phyloP scores from a whole-genome alignment of 1,284 basidiomycete species.

The Amylostereum areolatum region DNA sequence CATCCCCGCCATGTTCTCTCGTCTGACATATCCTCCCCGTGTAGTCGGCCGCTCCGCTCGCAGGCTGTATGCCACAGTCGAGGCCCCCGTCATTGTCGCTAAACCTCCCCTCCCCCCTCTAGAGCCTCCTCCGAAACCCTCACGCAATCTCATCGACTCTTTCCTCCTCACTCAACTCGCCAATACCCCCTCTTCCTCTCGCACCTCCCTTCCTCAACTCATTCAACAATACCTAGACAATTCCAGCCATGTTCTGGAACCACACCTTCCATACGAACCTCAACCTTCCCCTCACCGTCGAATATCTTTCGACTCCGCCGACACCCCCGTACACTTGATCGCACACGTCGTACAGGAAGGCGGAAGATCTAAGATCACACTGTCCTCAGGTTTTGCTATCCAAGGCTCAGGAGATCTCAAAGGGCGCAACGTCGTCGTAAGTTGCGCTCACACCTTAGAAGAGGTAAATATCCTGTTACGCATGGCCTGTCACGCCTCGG shows the following conservation, averaged over 20 bases:
- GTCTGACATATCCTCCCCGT: not conserved
- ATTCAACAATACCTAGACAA: constrained; percentile 17
- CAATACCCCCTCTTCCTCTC: constrained; percentile 1
- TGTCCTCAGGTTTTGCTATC: constrained; percentile 62
- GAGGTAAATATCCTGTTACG: constrained; percentile 35
- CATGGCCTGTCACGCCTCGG: constrained; percentile 2
- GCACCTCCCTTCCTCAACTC: constrained; percentile 10
- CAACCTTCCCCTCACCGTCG: constrained; percentile 31
- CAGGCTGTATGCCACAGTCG: constrained; percentile 6
- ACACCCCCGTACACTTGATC: constrained; percentile 44
- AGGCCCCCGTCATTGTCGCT: constrained; percentile 10
- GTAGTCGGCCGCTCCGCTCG: not conserved
- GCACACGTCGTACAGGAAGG: constrained; percentile 48
- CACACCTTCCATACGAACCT: constrained; percentile 46
- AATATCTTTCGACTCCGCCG: constrained; percentile 23
- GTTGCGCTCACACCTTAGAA: constrained; percentile 66
- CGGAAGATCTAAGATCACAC: constrained; percentile 41
- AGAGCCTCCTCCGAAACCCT: not conserved
- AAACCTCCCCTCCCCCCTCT: constrained; percentile 7
- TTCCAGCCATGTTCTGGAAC: constrained; percentile 37
- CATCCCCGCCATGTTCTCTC: too few species aligned
- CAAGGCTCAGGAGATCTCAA: constrained; percentile 23
- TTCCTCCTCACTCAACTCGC: constrained; percentile 10
- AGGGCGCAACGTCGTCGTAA: constrained; percentile 40
- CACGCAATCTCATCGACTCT: constrained; percentile 5